Evolutionary conservation across 345 rosid genomes (phyloP), one percentile per base, ranked within the genome.

Genomic region (Combretum micranthum): DNA sequence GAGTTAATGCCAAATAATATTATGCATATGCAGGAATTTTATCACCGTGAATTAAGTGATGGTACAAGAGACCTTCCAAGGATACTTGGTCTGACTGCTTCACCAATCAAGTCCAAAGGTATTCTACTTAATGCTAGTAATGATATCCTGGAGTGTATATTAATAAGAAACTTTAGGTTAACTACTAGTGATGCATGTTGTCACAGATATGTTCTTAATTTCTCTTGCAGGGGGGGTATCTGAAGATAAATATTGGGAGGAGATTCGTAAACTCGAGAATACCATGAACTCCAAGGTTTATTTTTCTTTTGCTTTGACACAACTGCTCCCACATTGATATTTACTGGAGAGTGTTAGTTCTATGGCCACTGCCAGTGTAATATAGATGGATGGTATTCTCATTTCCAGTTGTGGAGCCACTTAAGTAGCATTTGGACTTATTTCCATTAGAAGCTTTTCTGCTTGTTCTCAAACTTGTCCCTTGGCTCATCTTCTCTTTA

Each of bases 1-100:
- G 20, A 42, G 44, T n/a, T 42, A 21, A 14, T 17, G 53, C 45
- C 20, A 37, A 20, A 46, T 55, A 57, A 61, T 50, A 53, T 3
- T 46, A 63, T 56, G 22, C 61, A 52, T 64, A 47, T 71, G 43
- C 79, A 93, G 99, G 97, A 93, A 60, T 93, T 84, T 63, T 93
- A 85, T 78, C 89, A 87, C 65, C 67, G 54, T 4, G 69, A 70
- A 50, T 56, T 80, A 15, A 25, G 20, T 16, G 69, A 71, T 53
- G 72, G 72, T 64, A 55, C 12, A 42, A 45, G 58, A 4, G 20
- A 65, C 50, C 75, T 87, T 69, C 99, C 99, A 1, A 70, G 89
- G 74, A 83, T 93, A 70, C 75, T 85, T 54, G 99, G 99, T 52
- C 81, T 89, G 99, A 93, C 96, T 25, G 97, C 97, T 39, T 93